Base-by-base conservation (phyloP, 495 filamentous ascomycete genomes). In the Parachaetomium inaequale region DNA sequence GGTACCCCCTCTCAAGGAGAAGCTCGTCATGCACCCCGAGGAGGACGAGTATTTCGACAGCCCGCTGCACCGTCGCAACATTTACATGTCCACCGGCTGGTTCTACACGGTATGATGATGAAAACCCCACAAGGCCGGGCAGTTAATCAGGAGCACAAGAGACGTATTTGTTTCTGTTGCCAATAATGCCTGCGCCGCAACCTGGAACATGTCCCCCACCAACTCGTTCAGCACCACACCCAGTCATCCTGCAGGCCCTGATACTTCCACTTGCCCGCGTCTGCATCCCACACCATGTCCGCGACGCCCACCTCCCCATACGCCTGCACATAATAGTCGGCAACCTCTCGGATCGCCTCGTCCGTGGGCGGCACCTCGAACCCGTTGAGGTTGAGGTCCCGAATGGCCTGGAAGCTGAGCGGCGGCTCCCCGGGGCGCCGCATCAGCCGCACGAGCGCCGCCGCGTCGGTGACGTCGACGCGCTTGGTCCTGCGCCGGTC, bases 51-150 rank as follows among this genome's bases (percentile, higher is more conserved):
- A 58, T 11, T 58, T 49, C 19, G 56, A 58, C 21, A 58, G 29
- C 56, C 56, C 56, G 2, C 19, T 58, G 7, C 56, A 58, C 21
- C 56, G 43, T 10, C 43, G 43, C 29, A 58, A 50, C 43, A 26
- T 58, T 10, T 58, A 50, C 8, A 58, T 47, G 56, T n/a, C 56
- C 12, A 58, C 56, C 17, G 42, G 55, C 8, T 47, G 42, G 40
- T 58, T 58, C 55, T 58, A 47, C 23, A 58, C 55, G 4, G 55
- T 58, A 7, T 58, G 55, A 58, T 15, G n/a, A n/a, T n/a, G n/a
- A n/a, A n/a, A n/a, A n/a, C n/a, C n/a, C n/a, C n/a, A n/a, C n/a
- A n/a, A n/a, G n/a, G n/a, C n/a, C n/a, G n/a, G n/a, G n/a, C n/a
- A n/a, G n/a, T n/a, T n/a, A n/a, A n/a, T n/a, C n/a, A n/a, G n/a